These are phyloP conservation scores for Medicago truncatula DNA, from an alignment of 306 rosid genomes.

Conservation along the genomic window MtrunA17r5.0-ANR NC_053048.1:3855501-3856000, in stretches of 20 bases:
- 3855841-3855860: constrained; percentile 44
- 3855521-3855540: constrained; percentile 49
- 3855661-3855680: constrained; percentile 37
- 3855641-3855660: constrained; percentile 64
- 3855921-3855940: not conserved
- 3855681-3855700: constrained; percentile 8
- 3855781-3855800: constrained; percentile 59
- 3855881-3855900: constrained; percentile 27
- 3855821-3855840: constrained; percentile 53
- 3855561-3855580: constrained; percentile 26
- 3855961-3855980: no score
- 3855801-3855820: constrained; percentile 43
- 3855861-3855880: constrained; percentile 50
- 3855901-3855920: constrained; percentile 30
- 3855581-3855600: constrained; percentile 24
- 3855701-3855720: constrained; percentile 38
- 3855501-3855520: constrained; percentile 7
- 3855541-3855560: constrained; percentile 34
- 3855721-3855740: constrained; percentile 71
- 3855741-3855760: constrained; percentile 46
- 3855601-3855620: constrained; percentile 35
- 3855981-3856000: no score
- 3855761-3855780: not conserved
- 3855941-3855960: not conserved
- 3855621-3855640: constrained; percentile 52